Evolutionary conservation across 306 rosid genomes (phyloP).

Genomic region (Lathyrus oleraceus): DNA sequence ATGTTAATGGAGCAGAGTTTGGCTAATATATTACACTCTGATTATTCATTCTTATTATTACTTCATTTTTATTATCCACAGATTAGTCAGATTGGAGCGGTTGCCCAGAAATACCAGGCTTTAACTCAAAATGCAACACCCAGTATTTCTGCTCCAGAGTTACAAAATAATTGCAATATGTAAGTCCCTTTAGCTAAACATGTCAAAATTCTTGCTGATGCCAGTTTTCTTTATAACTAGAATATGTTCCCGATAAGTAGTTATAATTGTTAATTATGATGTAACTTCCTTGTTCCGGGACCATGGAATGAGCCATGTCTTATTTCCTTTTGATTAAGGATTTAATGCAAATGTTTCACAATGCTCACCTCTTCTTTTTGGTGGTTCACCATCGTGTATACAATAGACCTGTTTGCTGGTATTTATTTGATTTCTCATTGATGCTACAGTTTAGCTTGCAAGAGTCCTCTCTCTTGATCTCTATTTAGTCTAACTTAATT

Average conservation of each 20-base stretch:
- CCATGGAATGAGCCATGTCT: neutral
- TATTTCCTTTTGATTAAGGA: slow-evolving; percentile 15
- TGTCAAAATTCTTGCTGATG: slow-evolving; percentile 15
- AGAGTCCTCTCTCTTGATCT: slow-evolving; percentile 6
- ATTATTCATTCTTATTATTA: slow-evolving; percentile 9
- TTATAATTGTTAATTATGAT: neutral
- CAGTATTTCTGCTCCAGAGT: slow-evolving; percentile 81
- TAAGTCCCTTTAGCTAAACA: slow-evolving; percentile 41
- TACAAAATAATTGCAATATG: slow-evolving; percentile 95
- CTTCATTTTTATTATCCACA: slow-evolving; percentile 39
- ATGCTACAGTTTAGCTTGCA: slow-evolving; percentile 1
- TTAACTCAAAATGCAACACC: slow-evolving; percentile 88
- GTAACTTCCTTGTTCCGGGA: neutral
- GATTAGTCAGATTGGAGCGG: slow-evolving; percentile 96
- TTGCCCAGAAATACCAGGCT: slow-evolving; percentile 95
- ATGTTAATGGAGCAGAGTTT: slow-evolving; percentile 1
- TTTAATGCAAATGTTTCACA: slow-evolving; percentile 4
- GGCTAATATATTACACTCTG: slow-evolving; percentile 5
- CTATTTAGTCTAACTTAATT: slow-evolving; percentile 29
- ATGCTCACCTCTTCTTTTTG: slow-evolving; percentile 10
- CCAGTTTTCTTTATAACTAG: neutral
- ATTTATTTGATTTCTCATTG: neutral
- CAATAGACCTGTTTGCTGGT: neutral
- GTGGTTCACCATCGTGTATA: neutral
- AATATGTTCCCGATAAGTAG: neutral